Base-by-base conservation (phyloP, 257 asterid genomes). In the Przewalskia tangutica region DNA sequence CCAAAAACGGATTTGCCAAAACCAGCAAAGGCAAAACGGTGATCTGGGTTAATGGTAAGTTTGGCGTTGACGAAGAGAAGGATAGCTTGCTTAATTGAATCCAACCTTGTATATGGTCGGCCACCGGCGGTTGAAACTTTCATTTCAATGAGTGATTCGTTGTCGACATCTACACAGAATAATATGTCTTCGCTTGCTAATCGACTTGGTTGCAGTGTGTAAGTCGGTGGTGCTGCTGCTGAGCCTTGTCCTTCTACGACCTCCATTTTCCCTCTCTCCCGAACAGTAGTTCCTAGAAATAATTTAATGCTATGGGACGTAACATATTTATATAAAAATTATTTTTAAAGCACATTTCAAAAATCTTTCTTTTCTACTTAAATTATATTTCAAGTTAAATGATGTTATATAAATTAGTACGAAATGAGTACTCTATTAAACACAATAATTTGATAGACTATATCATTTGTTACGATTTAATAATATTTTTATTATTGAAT, bases 141-240 rank as follows among this genome's bases (percentile, higher is more conserved):
- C 97, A 94, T 94, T 89, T 93, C 98, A 83, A 83, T 89, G 82
- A 89, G 76, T 38, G 97, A 88, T 85, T 95, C 99, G 7, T 92
- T 92, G 38, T 96, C 97, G 23, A 89, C 93, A 78, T 95, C 99
- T 82, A 95, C 80, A 89, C 99, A 95, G 86, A 95, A 94, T 0
- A 95, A 89, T 77, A 95, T 91, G 89, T 95, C 99, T 88, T 95
- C 99, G 53, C 77, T 77, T 8, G 91, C 85, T 16, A 89, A 85
- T 83, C 87, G 90, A 50, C 60, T 81, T 32, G 93, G 88, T 58
- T 90, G 87, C 7, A 91, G 90, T 5, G 85, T 77, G 85, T 85
- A 89, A 2, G 82, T 1, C 4, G 54, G 14, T 50, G 54, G 14
- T 11, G 27, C 27, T 81, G 85, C 83, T 71, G 48, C 84, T 27